Evolutionary conservation across 768 basidiomycete species (phyloP).

Genomic region (Lactifluus rugatus): DNA sequence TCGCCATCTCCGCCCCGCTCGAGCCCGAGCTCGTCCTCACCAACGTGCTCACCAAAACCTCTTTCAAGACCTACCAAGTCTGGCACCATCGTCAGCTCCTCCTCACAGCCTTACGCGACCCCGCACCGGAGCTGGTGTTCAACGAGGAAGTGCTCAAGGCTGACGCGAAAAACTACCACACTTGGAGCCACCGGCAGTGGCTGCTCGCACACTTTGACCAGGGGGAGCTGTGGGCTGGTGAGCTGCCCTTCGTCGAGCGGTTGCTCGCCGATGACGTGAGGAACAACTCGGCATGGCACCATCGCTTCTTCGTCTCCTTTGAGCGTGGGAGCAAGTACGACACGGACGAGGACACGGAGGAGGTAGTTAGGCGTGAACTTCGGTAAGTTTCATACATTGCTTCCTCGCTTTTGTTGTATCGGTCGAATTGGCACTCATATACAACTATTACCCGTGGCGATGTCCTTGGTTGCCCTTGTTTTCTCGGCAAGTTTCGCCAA

Average conservation of each 20-base stretch:
- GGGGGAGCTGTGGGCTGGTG: conserved; percentile 58
- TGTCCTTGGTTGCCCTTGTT: conserved; percentile 1
- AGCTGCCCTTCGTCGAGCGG: conserved; percentile 64
- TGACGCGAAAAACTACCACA: conserved; percentile 97
- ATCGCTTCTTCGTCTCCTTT: conserved; percentile 84
- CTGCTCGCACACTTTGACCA: conserved; percentile 76
- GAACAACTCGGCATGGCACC: conserved; percentile 98
- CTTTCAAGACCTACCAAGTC: conserved; percentile 95
- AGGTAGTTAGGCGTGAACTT: conserved; percentile 58
- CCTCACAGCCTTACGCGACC: conserved; percentile 44
- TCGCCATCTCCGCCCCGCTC: conserved; percentile 56
- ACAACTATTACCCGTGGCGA: not conserved
- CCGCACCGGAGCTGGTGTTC: conserved; percentile 68
- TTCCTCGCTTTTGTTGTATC: not conserved
- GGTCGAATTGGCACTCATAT: not conserved
- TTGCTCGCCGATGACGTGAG: conserved; percentile 70
- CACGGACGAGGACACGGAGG: conserved; percentile 46
- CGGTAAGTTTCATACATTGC: conserved; percentile 41
- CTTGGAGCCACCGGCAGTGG: conserved; percentile 98
- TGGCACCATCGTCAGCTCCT: conserved; percentile 89
- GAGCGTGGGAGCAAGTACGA: conserved; percentile 51
- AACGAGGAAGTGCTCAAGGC: conserved; percentile 58
- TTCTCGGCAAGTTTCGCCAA: conserved; percentile 44
- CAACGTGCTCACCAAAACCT: conserved; percentile 75
- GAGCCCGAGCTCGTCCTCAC: conserved; percentile 74